Percentiles rank a stretch among this genome's conserved stretches.
These are phyloP conservation scores for Lactarius tabidus DNA, from an alignment of 768 basidiomycete genomes.

Conservation along the genomic window DNA sequence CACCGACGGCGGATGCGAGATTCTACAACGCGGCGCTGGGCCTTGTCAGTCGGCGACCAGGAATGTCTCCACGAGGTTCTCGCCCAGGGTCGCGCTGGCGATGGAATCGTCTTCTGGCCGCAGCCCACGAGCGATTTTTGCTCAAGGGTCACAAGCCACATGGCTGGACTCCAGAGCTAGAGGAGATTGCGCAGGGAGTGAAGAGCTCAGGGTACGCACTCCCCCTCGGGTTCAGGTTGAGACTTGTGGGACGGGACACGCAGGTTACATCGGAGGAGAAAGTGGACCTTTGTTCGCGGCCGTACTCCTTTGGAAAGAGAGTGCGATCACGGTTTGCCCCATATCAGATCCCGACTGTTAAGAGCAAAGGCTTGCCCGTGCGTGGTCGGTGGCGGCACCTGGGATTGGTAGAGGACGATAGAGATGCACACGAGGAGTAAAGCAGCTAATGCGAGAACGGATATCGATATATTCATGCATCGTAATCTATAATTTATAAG, in stretches of 20 bases:
- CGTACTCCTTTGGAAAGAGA: constrained; percentile 3
- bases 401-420: neutral
- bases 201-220: constrained; percentile 13
- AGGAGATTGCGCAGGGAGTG: constrained; percentile 14
- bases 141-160: neutral
- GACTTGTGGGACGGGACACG: constrained; percentile 16
- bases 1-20: constrained; percentile 44
- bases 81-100: constrained; percentile 32
- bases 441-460: neutral
- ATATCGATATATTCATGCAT: neutral
- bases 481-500: neutral
- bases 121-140: constrained; percentile 22
- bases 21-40: constrained; percentile 64
- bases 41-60: constrained; percentile 31
- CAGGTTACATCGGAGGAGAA: neutral
- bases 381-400: constrained; percentile 9
- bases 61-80: constrained; percentile 21
- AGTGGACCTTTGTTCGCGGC: neutral
- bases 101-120: constrained; percentile 28
- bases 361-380: constrained; percentile 27
- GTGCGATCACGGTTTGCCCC: neutral
- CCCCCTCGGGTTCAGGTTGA: constrained; percentile 16
- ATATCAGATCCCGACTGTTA: constrained; percentile 22
- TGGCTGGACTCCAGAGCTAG: constrained; percentile 19
- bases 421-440: neutral